These are phyloP conservation scores for Leccinum longicurvipes DNA, from an alignment of 768 basidiomycete genomes.

Conservation along the genomic window DNA sequence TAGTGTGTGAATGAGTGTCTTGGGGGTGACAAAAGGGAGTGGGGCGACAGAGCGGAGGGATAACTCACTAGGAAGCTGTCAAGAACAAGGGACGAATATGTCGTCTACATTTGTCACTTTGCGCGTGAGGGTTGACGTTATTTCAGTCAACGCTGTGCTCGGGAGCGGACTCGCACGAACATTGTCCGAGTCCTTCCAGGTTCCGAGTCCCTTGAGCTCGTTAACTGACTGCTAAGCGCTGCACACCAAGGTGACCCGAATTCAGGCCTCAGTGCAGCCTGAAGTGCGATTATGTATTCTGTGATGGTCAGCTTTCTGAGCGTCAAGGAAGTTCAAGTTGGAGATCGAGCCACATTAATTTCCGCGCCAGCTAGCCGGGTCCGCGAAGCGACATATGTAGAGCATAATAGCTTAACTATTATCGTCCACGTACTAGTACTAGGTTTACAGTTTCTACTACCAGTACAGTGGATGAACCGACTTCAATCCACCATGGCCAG, in stretches of 20 bases:
- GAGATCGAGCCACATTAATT: conserved; percentile 1
- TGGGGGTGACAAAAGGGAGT: neutral
- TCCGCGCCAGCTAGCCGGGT: neutral
- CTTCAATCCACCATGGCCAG: conserved; percentile 14
- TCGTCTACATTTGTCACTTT: conserved; percentile 4
- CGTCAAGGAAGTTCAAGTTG: neutral
- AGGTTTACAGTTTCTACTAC: neutral
- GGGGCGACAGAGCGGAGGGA: conserved; percentile 7
- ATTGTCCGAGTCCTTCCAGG: neutral
- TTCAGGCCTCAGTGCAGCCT: neutral
- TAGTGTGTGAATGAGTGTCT: neutral
- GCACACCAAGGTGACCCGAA: neutral
- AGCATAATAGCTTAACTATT: neutral
- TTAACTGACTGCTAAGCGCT: too few relatives aligned
- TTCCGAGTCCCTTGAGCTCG: neutral
- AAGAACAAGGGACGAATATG: conserved; percentile 2
- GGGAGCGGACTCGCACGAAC: neutral
- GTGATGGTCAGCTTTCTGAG: neutral
- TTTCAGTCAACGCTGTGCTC: conserved; percentile 5
- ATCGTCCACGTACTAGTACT: neutral
- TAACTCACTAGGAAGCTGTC: conserved; percentile 3
- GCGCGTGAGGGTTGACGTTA: conserved; percentile 14
- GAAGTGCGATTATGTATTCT: neutral
- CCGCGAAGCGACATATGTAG: too few relatives aligned
- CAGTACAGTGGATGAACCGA: conserved; percentile 3